These are phyloP conservation scores for Thalassiosira livingstoniorum DNA, from an alignment of 352 stramenopile genomes.

Conservation along the genomic window DNA sequence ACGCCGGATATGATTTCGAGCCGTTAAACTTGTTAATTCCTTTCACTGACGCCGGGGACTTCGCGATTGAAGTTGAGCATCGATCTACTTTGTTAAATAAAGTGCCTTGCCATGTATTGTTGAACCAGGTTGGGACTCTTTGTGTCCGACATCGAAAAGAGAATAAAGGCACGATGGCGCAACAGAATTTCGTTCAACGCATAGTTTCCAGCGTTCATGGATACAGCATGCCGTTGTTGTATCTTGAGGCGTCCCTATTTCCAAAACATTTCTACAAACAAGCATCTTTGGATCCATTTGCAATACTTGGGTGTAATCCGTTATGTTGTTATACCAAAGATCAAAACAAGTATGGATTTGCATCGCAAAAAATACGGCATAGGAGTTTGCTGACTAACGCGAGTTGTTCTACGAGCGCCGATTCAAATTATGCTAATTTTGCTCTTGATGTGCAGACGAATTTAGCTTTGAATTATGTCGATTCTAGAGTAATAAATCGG, in stretches of 20 bases:
- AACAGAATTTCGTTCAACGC: conserved; percentile 48
- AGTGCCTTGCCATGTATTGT: conserved; percentile 43
- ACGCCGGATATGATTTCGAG: conserved; percentile 19
- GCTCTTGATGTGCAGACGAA: no score
- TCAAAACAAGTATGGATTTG: conserved; percentile 36
- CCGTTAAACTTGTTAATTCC: conserved; percentile 7
- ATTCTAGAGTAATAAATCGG: no score
- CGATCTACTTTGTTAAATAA: no score
- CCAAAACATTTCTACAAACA: conserved; percentile 41
- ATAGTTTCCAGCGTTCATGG: conserved; percentile 32
- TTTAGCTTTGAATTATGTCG: no score
- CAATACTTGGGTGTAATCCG: conserved; percentile 30
- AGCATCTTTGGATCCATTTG: conserved; percentile 25
- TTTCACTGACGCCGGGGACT: conserved; percentile 24
- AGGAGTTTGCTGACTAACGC: conserved; percentile 28
- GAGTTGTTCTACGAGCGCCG: conserved; percentile 33
- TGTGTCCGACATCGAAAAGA: conserved; percentile 28
- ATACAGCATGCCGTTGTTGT: conserved; percentile 33
- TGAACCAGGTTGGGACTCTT: conserved; percentile 39
- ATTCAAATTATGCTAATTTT: no score
- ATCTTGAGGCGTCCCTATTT: conserved; percentile 29
- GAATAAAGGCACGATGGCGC: conserved; percentile 27
- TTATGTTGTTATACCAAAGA: conserved; percentile 30
- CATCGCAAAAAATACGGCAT: conserved; percentile 14
- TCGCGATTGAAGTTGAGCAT: background rate